Evolutionary conservation across 306 rosid genomes (phyloP).

Genomic region (Cyclanthera cordifolia): DNA sequence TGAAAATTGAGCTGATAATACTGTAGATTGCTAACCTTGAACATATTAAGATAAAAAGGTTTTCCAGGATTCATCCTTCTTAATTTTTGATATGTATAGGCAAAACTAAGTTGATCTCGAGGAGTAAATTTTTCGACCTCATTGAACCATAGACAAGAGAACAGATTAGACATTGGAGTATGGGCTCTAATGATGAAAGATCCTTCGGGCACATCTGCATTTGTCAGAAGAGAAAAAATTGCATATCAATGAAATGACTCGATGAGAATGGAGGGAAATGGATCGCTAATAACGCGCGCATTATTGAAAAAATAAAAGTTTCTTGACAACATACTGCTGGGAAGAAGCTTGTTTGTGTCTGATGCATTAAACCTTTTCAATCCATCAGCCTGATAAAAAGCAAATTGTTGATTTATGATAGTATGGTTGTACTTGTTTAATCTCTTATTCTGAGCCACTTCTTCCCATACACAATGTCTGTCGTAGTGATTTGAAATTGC

Average conservation of each 20-base stretch:
- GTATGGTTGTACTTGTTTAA: slow-evolving; percentile 73
- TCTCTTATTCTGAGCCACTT: slow-evolving; percentile 88
- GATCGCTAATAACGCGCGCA: background rate
- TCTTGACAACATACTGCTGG: slow-evolving; percentile 66
- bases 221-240: slow-evolving; percentile 15
- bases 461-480: slow-evolving; percentile 93
- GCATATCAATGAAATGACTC: slow-evolving; percentile 1
- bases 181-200: slow-evolving; percentile 89
- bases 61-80: slow-evolving; percentile 77
- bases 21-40: slow-evolving; percentile 53
- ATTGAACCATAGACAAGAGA: slow-evolving; percentile 95
- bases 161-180: slow-evolving; percentile 91
- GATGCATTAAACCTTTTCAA: slow-evolving; percentile 70
- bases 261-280: background rate
- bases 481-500: slow-evolving; percentile 94
- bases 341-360: slow-evolving; percentile 49
- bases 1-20: background rate
- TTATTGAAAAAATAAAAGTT: slow-evolving; percentile 16
- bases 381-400: slow-evolving; percentile 70
- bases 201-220: slow-evolving; percentile 92
- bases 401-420: slow-evolving; percentile 66
- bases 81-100: slow-evolving; percentile 83
- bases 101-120: slow-evolving; percentile 95
- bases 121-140: slow-evolving; percentile 90
- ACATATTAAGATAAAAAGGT: slow-evolving; percentile 80